These are phyloP conservation scores for Mycena belliarum DNA, from an alignment of 768 basidiomycete species.

Conservation along the genomic window DNA sequence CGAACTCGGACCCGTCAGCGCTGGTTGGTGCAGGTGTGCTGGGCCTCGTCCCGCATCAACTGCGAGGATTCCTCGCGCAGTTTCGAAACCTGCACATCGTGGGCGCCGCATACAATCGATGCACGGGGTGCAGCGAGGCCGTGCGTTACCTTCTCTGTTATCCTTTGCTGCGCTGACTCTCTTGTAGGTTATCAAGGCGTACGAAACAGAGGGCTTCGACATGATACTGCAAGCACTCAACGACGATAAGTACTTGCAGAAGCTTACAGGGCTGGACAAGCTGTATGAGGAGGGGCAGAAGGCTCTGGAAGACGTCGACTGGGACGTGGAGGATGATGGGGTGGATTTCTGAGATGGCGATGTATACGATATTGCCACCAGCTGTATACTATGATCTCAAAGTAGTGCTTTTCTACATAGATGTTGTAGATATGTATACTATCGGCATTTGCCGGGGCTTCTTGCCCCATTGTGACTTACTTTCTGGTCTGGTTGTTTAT, in stretches of 20 bases:
- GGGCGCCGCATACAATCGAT: constrained; percentile 83
- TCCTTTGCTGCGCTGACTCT: background rate
- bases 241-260: constrained; percentile 73
- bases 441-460: too few relatives aligned
- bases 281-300: constrained; percentile 76
- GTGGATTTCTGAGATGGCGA: constrained; percentile 27
- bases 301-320: constrained; percentile 69
- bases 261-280: constrained; percentile 76
- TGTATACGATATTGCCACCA: background rate
- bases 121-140: constrained; percentile 87
- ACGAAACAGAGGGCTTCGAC: constrained; percentile 75
- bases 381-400: background rate
- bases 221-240: constrained; percentile 84
- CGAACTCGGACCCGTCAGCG: constrained; percentile 32
- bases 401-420: background rate
- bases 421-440: background rate
- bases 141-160: constrained; percentile 40
- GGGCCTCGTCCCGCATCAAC: constrained; percentile 90
- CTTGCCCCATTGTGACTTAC: too few relatives aligned
- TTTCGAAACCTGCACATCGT: constrained; percentile 84
- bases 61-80: constrained; percentile 86
- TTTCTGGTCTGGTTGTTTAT: too few relatives aligned
- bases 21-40: constrained; percentile 53
- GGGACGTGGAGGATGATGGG: constrained; percentile 63
- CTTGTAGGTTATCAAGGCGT: constrained; percentile 75